Conservation (phyloP, 202 grass and related monocot species). For the Sporobolus alterniflorus region DNA sequence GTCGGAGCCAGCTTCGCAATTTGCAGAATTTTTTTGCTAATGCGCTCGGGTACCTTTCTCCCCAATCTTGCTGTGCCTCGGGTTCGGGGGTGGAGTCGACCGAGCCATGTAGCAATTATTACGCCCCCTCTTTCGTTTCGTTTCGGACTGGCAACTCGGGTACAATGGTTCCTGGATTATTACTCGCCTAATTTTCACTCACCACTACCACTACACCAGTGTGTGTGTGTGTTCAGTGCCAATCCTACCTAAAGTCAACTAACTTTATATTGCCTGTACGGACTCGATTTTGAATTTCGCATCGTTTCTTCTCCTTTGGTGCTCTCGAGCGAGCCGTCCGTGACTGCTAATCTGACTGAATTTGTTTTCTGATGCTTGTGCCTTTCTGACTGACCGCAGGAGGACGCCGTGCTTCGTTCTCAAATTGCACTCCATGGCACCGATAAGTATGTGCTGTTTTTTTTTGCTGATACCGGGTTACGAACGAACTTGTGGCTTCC, state of each 20-base stretch:
- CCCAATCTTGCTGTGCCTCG: conserved; percentile 20
- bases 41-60: not conserved
- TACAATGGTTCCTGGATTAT: not conserved
- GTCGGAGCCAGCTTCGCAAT: not conserved
- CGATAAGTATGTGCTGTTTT: conserved; percentile 61
- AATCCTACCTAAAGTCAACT: not conserved
- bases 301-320: not conserved
- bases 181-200: not conserved
- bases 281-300: not conserved
- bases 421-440: conserved; percentile 85
- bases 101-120: not conserved
- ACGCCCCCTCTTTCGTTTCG: not conserved
- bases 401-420: conserved; percentile 84
- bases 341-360: no score
- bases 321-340: not conserved
- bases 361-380: conserved; percentile 1
- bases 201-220: not conserved
- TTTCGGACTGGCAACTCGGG: not conserved
- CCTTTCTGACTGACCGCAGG: conserved; percentile 46
- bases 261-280: not conserved
- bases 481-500: not conserved
- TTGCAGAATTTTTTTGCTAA: not conserved
- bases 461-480: not conserved
- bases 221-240: not conserved
- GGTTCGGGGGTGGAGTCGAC: not conserved